A percentile compares a stretch with the other conserved stretches of the same genome.
Evolutionary conservation across 1,284 basidiomycete species (phyloP).

Genomic region (Trichosporon sp.): DNA sequence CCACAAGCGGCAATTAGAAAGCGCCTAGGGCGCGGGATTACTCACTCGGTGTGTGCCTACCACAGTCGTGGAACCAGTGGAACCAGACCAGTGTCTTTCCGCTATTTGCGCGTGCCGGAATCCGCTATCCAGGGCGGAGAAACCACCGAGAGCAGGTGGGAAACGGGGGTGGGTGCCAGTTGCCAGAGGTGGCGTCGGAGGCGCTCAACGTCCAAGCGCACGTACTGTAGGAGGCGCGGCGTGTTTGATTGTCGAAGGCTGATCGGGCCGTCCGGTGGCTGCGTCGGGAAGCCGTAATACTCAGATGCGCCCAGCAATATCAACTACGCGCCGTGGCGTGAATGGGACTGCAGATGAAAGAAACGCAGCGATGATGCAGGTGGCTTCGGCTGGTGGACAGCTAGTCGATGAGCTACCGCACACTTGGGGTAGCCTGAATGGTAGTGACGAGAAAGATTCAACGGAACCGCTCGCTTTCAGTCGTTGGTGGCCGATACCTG

Average conservation of each 20-base stretch:
- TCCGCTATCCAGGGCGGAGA: background rate
- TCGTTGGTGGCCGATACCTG: background rate
- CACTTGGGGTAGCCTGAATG: background rate
- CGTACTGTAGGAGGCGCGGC: background rate
- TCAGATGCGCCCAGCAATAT: conserved; percentile 5
- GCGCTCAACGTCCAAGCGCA: conserved; percentile 5
- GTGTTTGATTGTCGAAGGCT: background rate
- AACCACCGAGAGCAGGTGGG: background rate
- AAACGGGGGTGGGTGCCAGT: background rate
- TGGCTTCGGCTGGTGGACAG: background rate
- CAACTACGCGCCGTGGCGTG: background rate
- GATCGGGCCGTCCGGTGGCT: conserved; percentile 6
- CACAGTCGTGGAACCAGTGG: background rate
- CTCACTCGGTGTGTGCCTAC: background rate
- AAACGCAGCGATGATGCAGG: background rate
- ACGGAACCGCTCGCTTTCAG: background rate
- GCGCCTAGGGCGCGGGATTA: background rate
- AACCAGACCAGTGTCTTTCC: background rate
- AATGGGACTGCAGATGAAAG: background rate
- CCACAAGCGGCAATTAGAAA: background rate
- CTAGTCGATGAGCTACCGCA: background rate
- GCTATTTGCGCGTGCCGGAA: background rate
- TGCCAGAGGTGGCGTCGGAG: background rate
- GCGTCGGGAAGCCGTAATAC: background rate
- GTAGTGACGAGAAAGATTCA: background rate